phyloP scores from a whole-genome alignment of 2,329 filamentous ascomycete species.

The Colletotrichum musicola region DNA sequence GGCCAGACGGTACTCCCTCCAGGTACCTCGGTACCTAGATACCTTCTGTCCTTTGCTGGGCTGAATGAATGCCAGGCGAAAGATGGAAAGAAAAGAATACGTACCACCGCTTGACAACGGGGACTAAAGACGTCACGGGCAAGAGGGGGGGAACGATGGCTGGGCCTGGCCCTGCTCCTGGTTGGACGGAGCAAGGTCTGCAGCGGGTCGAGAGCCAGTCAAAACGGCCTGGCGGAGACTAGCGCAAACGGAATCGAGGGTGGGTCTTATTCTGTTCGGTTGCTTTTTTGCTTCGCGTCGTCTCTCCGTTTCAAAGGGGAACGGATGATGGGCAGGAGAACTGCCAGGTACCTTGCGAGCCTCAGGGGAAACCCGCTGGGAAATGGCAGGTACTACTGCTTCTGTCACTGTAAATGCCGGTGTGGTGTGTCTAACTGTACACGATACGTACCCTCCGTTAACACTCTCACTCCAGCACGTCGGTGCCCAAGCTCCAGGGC shows the following conservation, averaged over 20 bases:
- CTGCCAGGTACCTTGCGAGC: neutral
- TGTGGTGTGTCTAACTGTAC: neutral
- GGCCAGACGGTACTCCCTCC: neutral
- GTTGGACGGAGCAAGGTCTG: constrained; percentile 26
- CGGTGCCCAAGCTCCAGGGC: constrained; percentile 8
- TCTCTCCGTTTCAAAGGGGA: constrained; percentile 10
- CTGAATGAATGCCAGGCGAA: neutral
- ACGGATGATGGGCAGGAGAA: constrained; percentile 14
- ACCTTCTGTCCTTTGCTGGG: neutral
- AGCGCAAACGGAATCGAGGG: constrained; percentile 15
- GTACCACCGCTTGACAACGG: neutral
- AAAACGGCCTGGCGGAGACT: constrained; percentile 12
- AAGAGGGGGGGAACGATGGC: neutral
- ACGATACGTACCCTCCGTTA: constrained; percentile 6
- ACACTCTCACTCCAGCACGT: neutral
- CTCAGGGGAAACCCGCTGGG: neutral
- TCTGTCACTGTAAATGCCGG: too few relatives aligned
- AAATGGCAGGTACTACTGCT: too few relatives aligned
- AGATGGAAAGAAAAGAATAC: neutral
- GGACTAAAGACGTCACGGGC: constrained; percentile 6
- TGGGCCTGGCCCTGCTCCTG: constrained; percentile 17
- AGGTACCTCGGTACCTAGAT: neutral
- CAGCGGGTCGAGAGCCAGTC: constrained; percentile 20
- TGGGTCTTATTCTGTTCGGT: neutral
- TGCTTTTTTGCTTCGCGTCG: neutral